These are phyloP conservation scores for Abrus pulchellus DNA, from an alignment of 306 rosid genomes.

Conservation along the genomic window DNA sequence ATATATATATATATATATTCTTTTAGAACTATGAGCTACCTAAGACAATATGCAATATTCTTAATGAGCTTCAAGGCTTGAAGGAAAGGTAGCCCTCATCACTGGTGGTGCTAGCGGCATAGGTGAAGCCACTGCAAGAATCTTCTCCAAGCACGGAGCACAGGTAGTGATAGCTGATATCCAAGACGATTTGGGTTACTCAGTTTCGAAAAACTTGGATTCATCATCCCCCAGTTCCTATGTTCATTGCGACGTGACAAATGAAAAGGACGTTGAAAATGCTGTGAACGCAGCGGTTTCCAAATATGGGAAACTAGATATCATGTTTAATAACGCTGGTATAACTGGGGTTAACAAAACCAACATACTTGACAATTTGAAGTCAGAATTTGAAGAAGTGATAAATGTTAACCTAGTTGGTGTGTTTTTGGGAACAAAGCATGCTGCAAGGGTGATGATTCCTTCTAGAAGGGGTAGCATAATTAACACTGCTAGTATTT, in stretches of 20 bases:
- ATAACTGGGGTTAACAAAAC: neutral
- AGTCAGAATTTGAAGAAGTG: constrained; percentile 53
- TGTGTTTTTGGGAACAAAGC: constrained; percentile 57
- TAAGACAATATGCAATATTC: no score
- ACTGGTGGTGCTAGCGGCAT: constrained; percentile 70
- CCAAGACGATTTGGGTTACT: constrained; percentile 51
- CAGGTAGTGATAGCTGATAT: constrained; percentile 61
- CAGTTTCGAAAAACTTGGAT: constrained; percentile 38
- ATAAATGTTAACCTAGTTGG: constrained; percentile 53
- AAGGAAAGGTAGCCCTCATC: constrained; percentile 68
- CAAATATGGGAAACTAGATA: constrained; percentile 62
- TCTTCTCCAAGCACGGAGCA: constrained; percentile 64
- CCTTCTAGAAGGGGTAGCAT: constrained; percentile 53
- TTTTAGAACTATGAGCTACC: neutral
- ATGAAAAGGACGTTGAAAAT: constrained; percentile 53
- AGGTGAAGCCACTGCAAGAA: constrained; percentile 57
- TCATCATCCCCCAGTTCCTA: constrained; percentile 6
- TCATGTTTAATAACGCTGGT: constrained; percentile 71
- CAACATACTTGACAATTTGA: constrained; percentile 42
- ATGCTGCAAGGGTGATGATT: constrained; percentile 64
- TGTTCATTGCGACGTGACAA: constrained; percentile 64
- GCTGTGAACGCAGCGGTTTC: constrained; percentile 43
- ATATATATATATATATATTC: neutral
- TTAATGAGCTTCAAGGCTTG: constrained; percentile 46
- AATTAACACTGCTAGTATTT: constrained; percentile 48